Conservation (phyloP, 192 early-diverging fungal species). For the Cladochytrium replicatum region DNA sequence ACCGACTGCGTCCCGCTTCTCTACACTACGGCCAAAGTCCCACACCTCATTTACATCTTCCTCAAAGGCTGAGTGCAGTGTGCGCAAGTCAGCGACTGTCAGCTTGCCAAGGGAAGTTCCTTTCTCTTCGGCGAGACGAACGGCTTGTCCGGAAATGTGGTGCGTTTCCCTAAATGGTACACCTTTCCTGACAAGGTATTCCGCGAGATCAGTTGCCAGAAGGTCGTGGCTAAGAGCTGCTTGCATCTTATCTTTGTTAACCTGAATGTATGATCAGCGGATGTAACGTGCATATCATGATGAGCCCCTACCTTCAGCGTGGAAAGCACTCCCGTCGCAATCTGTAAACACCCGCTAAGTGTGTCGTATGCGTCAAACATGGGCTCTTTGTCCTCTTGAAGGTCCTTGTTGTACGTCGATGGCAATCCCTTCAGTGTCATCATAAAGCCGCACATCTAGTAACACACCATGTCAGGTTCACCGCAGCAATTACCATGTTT, state of each 20-base stretch:
- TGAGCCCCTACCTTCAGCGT: conserved; percentile 57
- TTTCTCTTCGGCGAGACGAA: conserved; percentile 85
- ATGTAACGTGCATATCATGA: background rate
- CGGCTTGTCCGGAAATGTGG: conserved; percentile 93
- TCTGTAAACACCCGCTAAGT: conserved; percentile 80
- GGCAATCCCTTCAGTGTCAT: conserved; percentile 98
- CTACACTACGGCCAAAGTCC: conserved; percentile 86
- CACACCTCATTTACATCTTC: conserved; percentile 74
- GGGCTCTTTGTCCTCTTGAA: conserved; percentile 99
- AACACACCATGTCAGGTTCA: background rate
- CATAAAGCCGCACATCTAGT: conserved; percentile 83
- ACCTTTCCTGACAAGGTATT: conserved; percentile 96
- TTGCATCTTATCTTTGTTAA: conserved; percentile 77
- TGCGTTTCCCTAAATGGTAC: conserved; percentile 98
- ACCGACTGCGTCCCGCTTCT: conserved; percentile 77
- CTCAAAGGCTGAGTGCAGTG: conserved; percentile 74
- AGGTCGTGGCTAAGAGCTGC: conserved; percentile 76
- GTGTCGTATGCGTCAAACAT: conserved; percentile 94
- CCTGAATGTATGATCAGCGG: conserved; percentile 24
- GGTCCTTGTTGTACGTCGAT: conserved; percentile 97
- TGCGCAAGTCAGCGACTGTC: conserved; percentile 68
- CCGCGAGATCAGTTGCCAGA: conserved; percentile 96
- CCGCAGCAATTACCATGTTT: too few relatives aligned
- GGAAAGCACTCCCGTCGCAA: conserved; percentile 82
- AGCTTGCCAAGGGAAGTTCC: conserved; percentile 63